phyloP scores from a whole-genome alignment of 805 yeast species.

The Wickerhamiella bombiphila region DNA sequence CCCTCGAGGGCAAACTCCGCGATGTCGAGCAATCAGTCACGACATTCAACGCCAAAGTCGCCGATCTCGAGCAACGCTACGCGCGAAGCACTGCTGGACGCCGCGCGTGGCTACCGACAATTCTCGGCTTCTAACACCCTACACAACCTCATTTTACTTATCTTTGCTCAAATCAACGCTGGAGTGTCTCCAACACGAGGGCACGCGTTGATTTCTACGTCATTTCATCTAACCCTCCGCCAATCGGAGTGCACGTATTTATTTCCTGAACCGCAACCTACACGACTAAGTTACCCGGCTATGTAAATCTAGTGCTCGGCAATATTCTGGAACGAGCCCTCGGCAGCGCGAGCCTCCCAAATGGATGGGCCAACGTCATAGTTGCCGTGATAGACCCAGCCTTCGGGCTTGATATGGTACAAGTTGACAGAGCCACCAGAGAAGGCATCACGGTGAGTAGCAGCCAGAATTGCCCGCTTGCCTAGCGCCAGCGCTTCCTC shows the following conservation, averaged over 20 bases:
- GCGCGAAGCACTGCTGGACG: neutral
- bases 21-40: conserved; percentile 52
- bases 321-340: conserved; percentile 79
- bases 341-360: conserved; percentile 82
- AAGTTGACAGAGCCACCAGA: conserved; percentile 94
- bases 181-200: too few relatives aligned
- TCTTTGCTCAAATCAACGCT: too few relatives aligned
- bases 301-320: neutral
- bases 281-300: too few relatives aligned
- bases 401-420: conserved; percentile 82
- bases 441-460: conserved; percentile 95
- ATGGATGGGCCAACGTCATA: conserved; percentile 79
- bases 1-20: conserved; percentile 42
- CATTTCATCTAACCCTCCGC: too few relatives aligned
- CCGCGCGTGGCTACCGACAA: conserved; percentile 1
- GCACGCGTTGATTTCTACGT: too few relatives aligned
- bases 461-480: conserved; percentile 89
- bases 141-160: too few relatives aligned
- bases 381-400: conserved; percentile 95
- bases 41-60: conserved; percentile 29
- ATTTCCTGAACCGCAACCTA: too few relatives aligned
- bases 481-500: conserved; percentile 93
- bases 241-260: too few relatives aligned
- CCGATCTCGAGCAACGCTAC: conserved; percentile 21
- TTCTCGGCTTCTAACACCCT: conserved; percentile 1